These are phyloP conservation scores for Passiflora organensis DNA, from an alignment of 345 rosid genomes.

Conservation along the genomic window DNA sequence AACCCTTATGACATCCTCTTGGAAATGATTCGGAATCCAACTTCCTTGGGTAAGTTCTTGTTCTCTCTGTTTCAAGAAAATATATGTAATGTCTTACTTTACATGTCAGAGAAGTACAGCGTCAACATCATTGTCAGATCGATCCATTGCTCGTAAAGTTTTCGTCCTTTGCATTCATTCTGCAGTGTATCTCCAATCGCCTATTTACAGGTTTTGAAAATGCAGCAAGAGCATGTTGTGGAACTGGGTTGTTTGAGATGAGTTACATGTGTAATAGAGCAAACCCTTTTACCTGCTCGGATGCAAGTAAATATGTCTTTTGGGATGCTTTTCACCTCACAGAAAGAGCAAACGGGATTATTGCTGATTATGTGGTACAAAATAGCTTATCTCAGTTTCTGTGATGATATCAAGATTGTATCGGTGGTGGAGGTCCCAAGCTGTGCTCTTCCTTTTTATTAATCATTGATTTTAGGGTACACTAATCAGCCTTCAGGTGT, in stretches of 20 bases:
- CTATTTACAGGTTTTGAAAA: conserved; percentile 10
- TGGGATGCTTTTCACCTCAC: conserved; percentile 22
- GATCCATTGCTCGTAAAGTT: too few species aligned
- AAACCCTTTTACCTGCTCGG: conserved; percentile 15
- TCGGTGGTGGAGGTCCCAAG: too few species aligned
- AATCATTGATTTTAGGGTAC: too few species aligned
- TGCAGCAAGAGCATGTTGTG: conserved; percentile 11
- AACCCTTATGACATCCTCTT: conserved; percentile 39
- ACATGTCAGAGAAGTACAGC: too few species aligned
- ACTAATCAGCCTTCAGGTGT: too few species aligned
- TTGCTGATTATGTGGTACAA: conserved; percentile 7
- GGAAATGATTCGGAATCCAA: conserved; percentile 24
- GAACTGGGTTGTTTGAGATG: conserved; percentile 19
- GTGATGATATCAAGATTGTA: background rate
- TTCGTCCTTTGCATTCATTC: too few species aligned
- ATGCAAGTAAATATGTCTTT: conserved; percentile 15
- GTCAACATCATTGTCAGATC: too few species aligned
- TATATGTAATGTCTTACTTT: too few species aligned
- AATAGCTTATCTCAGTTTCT: conserved; percentile 9
- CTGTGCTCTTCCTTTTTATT: too few species aligned
- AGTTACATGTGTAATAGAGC: conserved; percentile 9
- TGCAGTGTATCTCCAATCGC: too few species aligned
- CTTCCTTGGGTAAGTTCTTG: conserved; percentile 7
- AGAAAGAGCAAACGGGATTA: conserved; percentile 5
- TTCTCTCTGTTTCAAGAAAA: background rate